Evolutionary conservation across 495 filamentous ascomycete genomes (phyloP).

Genomic region (Amorphotheca resinae): DNA sequence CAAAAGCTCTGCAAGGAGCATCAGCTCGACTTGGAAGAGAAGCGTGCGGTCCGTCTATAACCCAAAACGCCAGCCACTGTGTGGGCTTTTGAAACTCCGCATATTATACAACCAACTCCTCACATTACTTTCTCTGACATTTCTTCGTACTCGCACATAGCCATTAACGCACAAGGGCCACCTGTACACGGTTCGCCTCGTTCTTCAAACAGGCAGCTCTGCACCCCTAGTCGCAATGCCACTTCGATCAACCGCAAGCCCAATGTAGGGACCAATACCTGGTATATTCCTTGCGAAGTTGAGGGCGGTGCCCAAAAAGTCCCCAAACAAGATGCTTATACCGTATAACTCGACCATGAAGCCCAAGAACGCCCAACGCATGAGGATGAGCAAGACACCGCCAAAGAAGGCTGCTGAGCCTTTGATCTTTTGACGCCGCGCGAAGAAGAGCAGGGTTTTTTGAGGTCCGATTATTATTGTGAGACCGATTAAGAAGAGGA

Average conservation of each 20-base stretch:
- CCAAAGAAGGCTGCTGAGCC: conserved; percentile 79
- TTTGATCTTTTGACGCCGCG: conserved; percentile 79
- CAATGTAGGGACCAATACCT: conserved; percentile 74
- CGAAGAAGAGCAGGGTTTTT: conserved; percentile 88
- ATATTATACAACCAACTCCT: conserved; percentile 1
- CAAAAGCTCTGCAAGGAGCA: conserved; percentile 6
- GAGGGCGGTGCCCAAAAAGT: conserved; percentile 86
- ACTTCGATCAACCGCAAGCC: conserved; percentile 48
- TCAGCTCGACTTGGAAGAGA: conserved; percentile 16
- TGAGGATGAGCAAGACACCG: conserved; percentile 75
- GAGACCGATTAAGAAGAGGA: conserved; percentile 93
- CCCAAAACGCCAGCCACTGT: conserved; percentile 14
- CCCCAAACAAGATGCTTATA: conserved; percentile 84
- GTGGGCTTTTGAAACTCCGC: conserved; percentile 1
- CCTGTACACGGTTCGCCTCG: neutral
- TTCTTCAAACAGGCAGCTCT: conserved; percentile 55
- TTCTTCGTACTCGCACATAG: neutral
- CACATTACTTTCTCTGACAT: neutral
- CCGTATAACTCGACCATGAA: conserved; percentile 89
- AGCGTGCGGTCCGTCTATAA: conserved; percentile 16
- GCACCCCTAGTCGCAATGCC: conserved; percentile 56
- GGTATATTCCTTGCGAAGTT: conserved; percentile 78
- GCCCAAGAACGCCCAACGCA: conserved; percentile 79
- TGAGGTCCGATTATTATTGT: conserved; percentile 88
- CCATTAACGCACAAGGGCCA: neutral